phyloP scores from a whole-genome alignment of 768 basidiomycete species.

The Mycena pura region DNA sequence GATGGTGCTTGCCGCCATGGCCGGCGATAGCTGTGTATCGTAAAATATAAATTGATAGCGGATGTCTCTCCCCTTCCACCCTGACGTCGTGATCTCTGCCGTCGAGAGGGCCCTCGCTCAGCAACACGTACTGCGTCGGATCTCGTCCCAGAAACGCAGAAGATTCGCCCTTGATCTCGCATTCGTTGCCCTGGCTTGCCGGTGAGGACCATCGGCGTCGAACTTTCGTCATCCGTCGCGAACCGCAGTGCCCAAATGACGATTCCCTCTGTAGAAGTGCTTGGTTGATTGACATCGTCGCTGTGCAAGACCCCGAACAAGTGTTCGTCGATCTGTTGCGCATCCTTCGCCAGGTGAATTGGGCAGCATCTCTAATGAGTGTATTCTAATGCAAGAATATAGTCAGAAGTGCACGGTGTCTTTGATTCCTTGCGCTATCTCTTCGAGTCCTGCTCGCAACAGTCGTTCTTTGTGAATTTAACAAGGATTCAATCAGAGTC shows the following conservation, averaged over 20 bases:
- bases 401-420: background rate
- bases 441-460: constrained; percentile 52
- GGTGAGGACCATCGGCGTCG: too few relatives aligned
- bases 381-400: too few relatives aligned
- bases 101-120: constrained; percentile 19
- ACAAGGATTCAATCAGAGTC: constrained; percentile 29
- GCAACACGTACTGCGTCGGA: constrained; percentile 20
- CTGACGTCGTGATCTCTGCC: background rate
- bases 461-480: constrained; percentile 63
- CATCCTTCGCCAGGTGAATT: constrained; percentile 46
- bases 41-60: background rate
- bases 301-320: constrained; percentile 40
- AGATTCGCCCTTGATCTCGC: constrained; percentile 49
- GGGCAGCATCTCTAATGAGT: background rate
- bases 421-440: constrained; percentile 54
- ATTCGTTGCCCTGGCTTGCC: constrained; percentile 42
- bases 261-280: constrained; percentile 41
- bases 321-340: constrained; percentile 45
- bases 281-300: constrained; percentile 58
- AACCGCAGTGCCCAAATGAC: constrained; percentile 1
- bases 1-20: too few relatives aligned
- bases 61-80: background rate
- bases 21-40: background rate
- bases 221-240: background rate
- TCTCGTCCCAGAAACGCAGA: constrained; percentile 25